A percentile compares a stretch with the other conserved stretches of the same genome.
Conservation (phyloP, 2,329 filamentous ascomycete species). For the Colletotrichum filicis region DNA sequence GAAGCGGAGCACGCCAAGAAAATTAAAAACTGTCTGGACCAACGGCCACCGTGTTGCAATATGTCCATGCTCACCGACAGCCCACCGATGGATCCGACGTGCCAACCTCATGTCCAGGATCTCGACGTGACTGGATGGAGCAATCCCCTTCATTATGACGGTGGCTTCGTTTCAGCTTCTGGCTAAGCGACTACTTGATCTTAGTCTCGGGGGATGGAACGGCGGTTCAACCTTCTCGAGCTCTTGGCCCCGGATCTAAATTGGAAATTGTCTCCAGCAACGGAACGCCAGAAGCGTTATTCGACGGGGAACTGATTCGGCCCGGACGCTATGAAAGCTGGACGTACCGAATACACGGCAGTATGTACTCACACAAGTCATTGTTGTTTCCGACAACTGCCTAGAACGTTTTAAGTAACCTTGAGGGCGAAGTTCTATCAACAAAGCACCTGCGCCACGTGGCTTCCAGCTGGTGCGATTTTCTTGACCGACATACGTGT, state of each 20-base stretch:
- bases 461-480: background rate
- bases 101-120: background rate
- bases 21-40: background rate
- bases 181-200: background rate
- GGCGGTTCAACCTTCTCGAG: constrained; percentile 20
- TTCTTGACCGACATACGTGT: background rate
- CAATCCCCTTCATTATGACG: constrained; percentile 1
- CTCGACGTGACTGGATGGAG: background rate
- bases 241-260: constrained; percentile 6
- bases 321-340: background rate
- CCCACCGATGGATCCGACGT: background rate
- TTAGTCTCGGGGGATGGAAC: constrained; percentile 13
- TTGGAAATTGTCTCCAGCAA: background rate
- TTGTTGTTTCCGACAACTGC: no score
- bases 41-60: background rate
- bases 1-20: background rate
- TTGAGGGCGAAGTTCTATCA: constrained; percentile 2
- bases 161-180: constrained; percentile 18
- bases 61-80: background rate
- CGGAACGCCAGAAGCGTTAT: background rate
- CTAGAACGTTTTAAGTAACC: background rate
- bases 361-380: background rate
- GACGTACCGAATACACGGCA: background rate
- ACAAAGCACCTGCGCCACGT: constrained; percentile 11
- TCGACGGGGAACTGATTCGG: background rate